Base-by-base conservation (phyloP, 176 grass and related monocot species). In the Avena atlantica region DNA sequence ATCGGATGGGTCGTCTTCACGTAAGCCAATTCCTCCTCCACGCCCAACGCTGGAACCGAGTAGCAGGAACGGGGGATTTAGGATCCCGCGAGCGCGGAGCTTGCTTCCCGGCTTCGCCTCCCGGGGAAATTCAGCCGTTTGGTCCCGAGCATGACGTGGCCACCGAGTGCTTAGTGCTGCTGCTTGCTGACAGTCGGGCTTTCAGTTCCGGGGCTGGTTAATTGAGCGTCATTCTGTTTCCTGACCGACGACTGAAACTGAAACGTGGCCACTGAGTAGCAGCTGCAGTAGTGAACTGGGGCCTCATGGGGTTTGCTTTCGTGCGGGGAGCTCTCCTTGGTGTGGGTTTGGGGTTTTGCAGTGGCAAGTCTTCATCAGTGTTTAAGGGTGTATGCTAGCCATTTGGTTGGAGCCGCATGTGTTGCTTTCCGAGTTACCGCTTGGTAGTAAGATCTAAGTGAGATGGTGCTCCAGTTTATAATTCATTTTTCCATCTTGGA, bases 1-100 rank as follows among this genome's bases (percentile, higher is more conserved):
- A 55, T 96, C 79, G 97, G 92, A 87, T 98, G 97, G 97, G 87
- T 98, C 82, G 80, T 94, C 57, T 98, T 98, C 87, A 94, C 92
- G 93, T 98, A 96, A 94, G 79, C 74, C 60, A 25, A 25, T 25
- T 10, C 73, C 71, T 15, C 73, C 71, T 15, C 72, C 71, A 9
- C 71, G 45, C 21, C 72, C 52, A 14, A 2, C 57, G 47, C 84
- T 45, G n/a, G 51, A 48, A 13, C 61, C 47, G 34, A 63, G 36
- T 50, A 76, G 37, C 25, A 37, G 37, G 40, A 37, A 14, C 13
- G 44, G 1, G 17, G 4, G 44, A 4, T 21, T 72, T 27, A 78
- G 57, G 19, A 84, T 57, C 84, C 81, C 72, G 13, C n/a, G 1
- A 0, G 71, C 85, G n/a, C 74, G 25, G 75, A 14, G 23, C 12